Base-by-base conservation (phyloP, 345 rosid genomes). In the Brassica incana region DNA sequence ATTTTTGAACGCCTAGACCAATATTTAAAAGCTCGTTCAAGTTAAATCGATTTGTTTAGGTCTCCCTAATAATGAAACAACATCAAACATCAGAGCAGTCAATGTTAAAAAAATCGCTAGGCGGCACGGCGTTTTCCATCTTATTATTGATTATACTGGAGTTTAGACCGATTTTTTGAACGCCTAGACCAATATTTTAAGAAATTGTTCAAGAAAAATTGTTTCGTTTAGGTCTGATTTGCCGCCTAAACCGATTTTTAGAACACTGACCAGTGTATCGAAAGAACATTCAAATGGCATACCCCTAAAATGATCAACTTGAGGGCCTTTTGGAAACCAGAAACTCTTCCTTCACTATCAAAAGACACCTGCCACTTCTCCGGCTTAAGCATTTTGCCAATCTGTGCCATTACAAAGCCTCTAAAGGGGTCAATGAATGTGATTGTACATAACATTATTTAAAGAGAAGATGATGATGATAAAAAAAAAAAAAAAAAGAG, bases 351-450 rank as follows among this genome's bases (percentile, higher is more conserved):
- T 38, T 91, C 89, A 32, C 84, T 71, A 77, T 90, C 95, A 86
- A 91, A 94, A 84, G 75, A 74, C 66, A 91, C 85, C 15, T 87
- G 92, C 97, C 97, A 94, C 85, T 92, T 94, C 69, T 90, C 94
- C 12, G 90, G 94, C 86, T 91, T 92, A 84, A 91, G 98, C 91
- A 89, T 89, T 88, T 85, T 92, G 79, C 84, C 83, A 61, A 88
- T 82, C 97, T 91, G 89, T 72, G 38, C 4, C 50, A 85, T 76
- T 32, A 79, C 58, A 65, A 62, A 62, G 71, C 18, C 3, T 67
- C 54, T 16, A 16, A 16, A 16, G 18, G 18, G 18, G 18, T 16
- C 18, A 16, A 16, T 16, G 18, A 4, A 14, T 4, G 10, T 10
- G 50, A 66, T 8, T 20, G 18, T 3, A 48, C 35, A 61, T 27